phyloP scores from a whole-genome alignment of 176 grass and related monocot genomes.

The Tillandsia leiboldiana region DNA sequence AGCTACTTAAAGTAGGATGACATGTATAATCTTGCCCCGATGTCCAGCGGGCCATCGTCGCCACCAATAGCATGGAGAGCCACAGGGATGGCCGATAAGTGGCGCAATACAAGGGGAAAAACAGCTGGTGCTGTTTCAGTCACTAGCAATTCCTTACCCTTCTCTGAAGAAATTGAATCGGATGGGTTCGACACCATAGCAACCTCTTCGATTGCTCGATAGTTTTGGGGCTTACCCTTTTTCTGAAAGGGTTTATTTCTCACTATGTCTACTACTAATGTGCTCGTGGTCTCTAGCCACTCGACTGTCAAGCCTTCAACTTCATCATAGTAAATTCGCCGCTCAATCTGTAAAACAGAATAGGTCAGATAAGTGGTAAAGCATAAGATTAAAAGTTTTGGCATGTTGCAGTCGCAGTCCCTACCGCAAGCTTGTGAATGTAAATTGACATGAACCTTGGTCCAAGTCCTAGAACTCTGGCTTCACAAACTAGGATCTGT shows the following conservation, averaged over 20 bases:
- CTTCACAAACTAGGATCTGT: slow-evolving; percentile 54
- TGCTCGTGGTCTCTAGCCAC: slow-evolving; percentile 76
- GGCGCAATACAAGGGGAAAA: slow-evolving; percentile 62
- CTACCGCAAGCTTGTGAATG: slow-evolving; percentile 71
- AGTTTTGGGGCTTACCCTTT: slow-evolving; percentile 35
- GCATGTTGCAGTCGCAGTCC: slow-evolving; percentile 4
- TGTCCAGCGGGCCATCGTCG: slow-evolving; percentile 49
- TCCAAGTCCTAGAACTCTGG: slow-evolving; percentile 84
- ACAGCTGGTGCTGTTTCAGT: slow-evolving; percentile 27
- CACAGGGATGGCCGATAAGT: slow-evolving; percentile 65
- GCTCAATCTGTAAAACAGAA: slow-evolving; percentile 57
- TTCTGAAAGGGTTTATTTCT: slow-evolving; percentile 38
- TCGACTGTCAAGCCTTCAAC: slow-evolving; percentile 58
- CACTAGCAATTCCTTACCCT: slow-evolving; percentile 28
- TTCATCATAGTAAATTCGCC: slow-evolving; percentile 91
- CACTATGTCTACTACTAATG: slow-evolving; percentile 63
- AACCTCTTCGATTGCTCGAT: slow-evolving; percentile 59
- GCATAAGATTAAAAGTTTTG: neutral
- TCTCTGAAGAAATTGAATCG: slow-evolving; percentile 26
- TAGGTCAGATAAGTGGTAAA: slow-evolving; percentile 9
- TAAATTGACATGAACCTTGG: slow-evolving; percentile 94
- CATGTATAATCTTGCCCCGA: slow-evolving; percentile 54
- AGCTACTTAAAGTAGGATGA: slow-evolving; percentile 63
- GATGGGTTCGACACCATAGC: slow-evolving; percentile 61
- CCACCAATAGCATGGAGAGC: slow-evolving; percentile 75